Evolutionary conservation across 805 yeast species (phyloP).

Genomic region (Sugiyamaella chiloensis): DNA sequence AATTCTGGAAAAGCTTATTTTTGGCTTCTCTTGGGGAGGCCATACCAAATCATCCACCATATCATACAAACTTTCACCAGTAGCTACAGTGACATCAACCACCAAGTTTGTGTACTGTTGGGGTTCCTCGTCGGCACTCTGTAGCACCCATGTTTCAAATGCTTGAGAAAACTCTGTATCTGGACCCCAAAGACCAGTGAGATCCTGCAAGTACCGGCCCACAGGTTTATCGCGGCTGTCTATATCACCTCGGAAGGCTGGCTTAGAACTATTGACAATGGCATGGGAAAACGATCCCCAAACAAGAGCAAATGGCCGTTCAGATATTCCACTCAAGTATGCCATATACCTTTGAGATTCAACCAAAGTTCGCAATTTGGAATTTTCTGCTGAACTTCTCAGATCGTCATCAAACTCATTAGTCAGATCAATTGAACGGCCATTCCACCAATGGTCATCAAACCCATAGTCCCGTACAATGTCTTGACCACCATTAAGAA

Average conservation of each 20-base stretch:
- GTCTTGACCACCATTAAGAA: constrained; percentile 25
- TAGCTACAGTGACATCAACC: constrained; percentile 22
- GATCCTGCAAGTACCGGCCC: constrained; percentile 18
- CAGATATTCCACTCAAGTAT: constrained; percentile 29
- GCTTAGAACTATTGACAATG: constrained; percentile 7
- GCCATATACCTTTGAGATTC: constrained; percentile 33
- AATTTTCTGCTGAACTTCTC: neutral
- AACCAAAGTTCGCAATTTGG: constrained; percentile 19
- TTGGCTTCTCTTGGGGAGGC: constrained; percentile 15
- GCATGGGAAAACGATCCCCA: constrained; percentile 15
- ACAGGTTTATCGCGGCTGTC: constrained; percentile 19
- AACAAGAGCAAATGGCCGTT: constrained; percentile 25
- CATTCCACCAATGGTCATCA: constrained; percentile 29
- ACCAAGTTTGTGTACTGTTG: constrained; percentile 16
- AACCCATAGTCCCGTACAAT: constrained; percentile 29
- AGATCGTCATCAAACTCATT: constrained; percentile 4
- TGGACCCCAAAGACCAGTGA: constrained; percentile 18
- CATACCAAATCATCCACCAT: constrained; percentile 25
- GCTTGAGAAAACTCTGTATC: constrained; percentile 13
- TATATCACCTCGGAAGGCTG: constrained; percentile 9
- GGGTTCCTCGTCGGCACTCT: constrained; percentile 10
- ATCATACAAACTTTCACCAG: constrained; percentile 20
- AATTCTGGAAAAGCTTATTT: constrained; percentile 21
- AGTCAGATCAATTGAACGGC: constrained; percentile 20
- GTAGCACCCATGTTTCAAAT: constrained; percentile 15